These are phyloP conservation scores for Parmales sp. DNA, from an alignment of 108 stramenopile species.

Conservation along the genomic window DNA sequence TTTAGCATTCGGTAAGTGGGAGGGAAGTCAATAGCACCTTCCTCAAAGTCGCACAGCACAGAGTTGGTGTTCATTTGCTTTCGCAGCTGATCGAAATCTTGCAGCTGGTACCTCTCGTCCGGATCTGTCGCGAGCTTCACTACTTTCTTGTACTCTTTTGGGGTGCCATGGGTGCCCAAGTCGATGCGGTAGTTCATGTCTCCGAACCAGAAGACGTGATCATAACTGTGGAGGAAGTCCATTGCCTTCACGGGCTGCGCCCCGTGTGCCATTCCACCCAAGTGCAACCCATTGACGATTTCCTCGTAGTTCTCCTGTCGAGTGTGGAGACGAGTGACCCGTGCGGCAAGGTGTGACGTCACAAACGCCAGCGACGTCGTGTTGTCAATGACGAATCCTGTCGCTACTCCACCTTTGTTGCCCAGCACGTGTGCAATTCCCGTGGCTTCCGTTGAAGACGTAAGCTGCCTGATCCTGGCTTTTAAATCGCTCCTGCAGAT, in stretches of 20 bases:
- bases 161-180: background rate
- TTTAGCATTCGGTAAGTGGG: slow-evolving; percentile 28
- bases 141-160: slow-evolving; percentile 15
- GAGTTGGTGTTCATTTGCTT: background rate
- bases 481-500: slow-evolving; percentile 1
- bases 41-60: slow-evolving; percentile 18
- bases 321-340: slow-evolving; percentile 11
- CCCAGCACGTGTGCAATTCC: slow-evolving; percentile 47
- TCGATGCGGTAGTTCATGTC: slow-evolving; percentile 27
- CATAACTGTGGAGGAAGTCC: slow-evolving; percentile 1
- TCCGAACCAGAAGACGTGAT: slow-evolving; percentile 24
- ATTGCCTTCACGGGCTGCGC: background rate
- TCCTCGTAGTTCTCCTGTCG: slow-evolving; percentile 18
- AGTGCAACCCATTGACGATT: slow-evolving; percentile 11
- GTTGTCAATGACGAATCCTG: slow-evolving; percentile 23
- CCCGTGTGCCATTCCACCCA: background rate
- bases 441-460: slow-evolving; percentile 15
- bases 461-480: slow-evolving; percentile 3
- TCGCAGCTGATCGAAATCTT: slow-evolving; percentile 16
- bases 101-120: background rate
- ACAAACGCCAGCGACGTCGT: slow-evolving; percentile 37
- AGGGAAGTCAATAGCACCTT: slow-evolving; percentile 21
- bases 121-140: background rate
- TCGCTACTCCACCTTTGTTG: slow-evolving; percentile 48
- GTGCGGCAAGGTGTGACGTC: slow-evolving; percentile 45